Conservation (phyloP, 164 flowering plant genomes). For the Vitis rotundifolia region DNA sequence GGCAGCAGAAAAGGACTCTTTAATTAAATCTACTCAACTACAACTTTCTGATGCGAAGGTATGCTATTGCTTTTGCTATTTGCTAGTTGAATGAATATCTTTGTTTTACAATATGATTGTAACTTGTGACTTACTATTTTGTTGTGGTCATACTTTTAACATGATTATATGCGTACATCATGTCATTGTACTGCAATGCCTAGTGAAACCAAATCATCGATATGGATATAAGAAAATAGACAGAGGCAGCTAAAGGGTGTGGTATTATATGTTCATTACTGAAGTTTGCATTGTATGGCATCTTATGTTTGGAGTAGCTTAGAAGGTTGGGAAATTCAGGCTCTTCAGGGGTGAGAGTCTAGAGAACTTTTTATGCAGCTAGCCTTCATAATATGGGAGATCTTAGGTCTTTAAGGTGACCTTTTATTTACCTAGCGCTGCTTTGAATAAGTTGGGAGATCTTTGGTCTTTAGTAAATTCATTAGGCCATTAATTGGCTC, state of each 20-base stretch:
- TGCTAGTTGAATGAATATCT: neutral
- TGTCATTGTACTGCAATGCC: constrained; percentile 2
- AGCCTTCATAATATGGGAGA: no score
- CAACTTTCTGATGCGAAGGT: constrained; percentile 93
- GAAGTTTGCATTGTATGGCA: no score
- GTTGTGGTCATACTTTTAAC: neutral
- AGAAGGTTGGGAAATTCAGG: no score
- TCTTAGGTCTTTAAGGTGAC: no score
- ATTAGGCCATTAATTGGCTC: no score
- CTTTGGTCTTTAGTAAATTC: no score
- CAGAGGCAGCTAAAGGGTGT: neutral
- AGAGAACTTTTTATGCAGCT: no score
- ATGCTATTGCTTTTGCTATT: constrained; percentile 2
- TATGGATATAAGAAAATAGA: neutral
- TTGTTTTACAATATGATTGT: neutral
- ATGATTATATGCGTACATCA: neutral
- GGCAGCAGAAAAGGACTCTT: constrained; percentile 65
- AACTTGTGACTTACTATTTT: neutral
- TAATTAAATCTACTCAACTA: constrained; percentile 59
- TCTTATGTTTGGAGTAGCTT: no score
- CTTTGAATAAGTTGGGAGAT: no score
- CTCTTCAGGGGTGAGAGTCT: no score
- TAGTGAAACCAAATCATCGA: neutral
- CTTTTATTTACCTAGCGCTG: no score
- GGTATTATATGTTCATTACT: no score